Evolutionary conservation across 148 eudicot species (phyloP).

Genomic region (Bassia scoparia): DNA sequence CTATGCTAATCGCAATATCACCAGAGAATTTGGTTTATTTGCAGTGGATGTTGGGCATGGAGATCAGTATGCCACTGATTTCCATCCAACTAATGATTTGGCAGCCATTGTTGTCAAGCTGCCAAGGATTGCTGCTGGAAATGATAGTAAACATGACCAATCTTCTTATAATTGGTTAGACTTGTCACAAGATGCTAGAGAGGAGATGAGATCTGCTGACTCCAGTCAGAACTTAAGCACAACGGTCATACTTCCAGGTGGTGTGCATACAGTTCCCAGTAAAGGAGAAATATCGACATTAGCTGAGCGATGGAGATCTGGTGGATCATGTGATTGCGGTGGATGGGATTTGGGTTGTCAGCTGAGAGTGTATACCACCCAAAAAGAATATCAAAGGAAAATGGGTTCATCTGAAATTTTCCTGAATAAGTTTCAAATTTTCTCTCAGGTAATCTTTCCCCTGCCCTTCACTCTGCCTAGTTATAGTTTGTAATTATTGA

Average conservation of each 20-base stretch:
- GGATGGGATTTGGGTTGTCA: conserved; percentile 98
- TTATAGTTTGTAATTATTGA: not conserved
- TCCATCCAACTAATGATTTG: conserved; percentile 61
- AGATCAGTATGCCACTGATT: conserved; percentile 43
- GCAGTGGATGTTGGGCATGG: conserved; percentile 38
- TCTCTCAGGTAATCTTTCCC: conserved; percentile 50
- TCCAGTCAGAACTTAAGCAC: conserved; percentile 26
- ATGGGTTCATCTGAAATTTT: conserved; percentile 24
- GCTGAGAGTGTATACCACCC: conserved; percentile 43
- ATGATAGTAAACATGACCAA: conserved; percentile 14
- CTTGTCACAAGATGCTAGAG: conserved; percentile 21
- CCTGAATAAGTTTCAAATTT: conserved; percentile 41
- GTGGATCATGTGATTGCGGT: conserved; percentile 90
- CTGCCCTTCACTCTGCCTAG: conserved; percentile 3
- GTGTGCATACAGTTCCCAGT: conserved; percentile 68
- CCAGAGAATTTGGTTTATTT: conserved; percentile 64
- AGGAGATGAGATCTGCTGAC: conserved; percentile 16
- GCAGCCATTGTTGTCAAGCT: conserved; percentile 71
- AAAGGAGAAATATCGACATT: conserved; percentile 72
- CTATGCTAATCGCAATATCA: conserved; percentile 19
- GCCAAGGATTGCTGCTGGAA: conserved; percentile 24
- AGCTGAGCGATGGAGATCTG: conserved; percentile 71
- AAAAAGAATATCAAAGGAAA: conserved; percentile 24
- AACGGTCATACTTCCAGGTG: conserved; percentile 81
- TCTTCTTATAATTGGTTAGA: conserved; percentile 27